Evolutionary conservation across 2,329 filamentous ascomycete genomes (phyloP), one percentile per base, ranked within the genome.

Genomic region (Colletotrichum scovillei): DNA sequence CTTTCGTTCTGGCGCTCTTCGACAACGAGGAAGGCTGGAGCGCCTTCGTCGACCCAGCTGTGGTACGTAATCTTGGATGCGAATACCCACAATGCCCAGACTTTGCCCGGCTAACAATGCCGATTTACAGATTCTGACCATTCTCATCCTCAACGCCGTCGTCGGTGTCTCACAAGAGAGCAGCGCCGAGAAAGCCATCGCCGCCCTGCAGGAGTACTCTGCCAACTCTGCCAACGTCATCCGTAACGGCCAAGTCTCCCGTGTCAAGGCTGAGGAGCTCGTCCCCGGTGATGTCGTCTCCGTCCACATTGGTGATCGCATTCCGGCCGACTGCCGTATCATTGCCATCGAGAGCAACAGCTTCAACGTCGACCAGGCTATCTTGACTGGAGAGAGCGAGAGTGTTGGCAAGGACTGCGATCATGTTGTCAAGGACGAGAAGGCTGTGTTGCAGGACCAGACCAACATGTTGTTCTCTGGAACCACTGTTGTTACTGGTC

Each of bases 151-250:
- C 79, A 99, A 99, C 85, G 94, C 97, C 74, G 93, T 99, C 77
- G 97, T 99, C 76, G 97, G 97, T 81, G 97, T 99, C 32, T 98
- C 96, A 69, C 97, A 99, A 88, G 97, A 99, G 88, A 98, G 94
- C 85, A 98, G 95, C 81, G 97, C 97, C 76, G 97, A 99, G 84
- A 98, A 98, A 86, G 97, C 97, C 64, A 99, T 99, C 82, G 95
- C 97, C 30, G 97, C 97, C 57, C 90, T 99, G 70, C 97, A 99
- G 85, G 96, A 99, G 89, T 99, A 99, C 86, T 98, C 96, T 35
- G 97, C 97, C 80, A 99, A 98, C 84, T 95, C 98, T 84, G 96
- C 97, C 78, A 99, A 96, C 81, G 96, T 97, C 66, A 84, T 98
- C 72, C 94, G 97, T 79, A 92, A 96, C 85, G 95, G 96, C 63